phyloP scores from a whole-genome alignment of 2,329 filamentous ascomycete species.

The Sporothrix pallida region DNA sequence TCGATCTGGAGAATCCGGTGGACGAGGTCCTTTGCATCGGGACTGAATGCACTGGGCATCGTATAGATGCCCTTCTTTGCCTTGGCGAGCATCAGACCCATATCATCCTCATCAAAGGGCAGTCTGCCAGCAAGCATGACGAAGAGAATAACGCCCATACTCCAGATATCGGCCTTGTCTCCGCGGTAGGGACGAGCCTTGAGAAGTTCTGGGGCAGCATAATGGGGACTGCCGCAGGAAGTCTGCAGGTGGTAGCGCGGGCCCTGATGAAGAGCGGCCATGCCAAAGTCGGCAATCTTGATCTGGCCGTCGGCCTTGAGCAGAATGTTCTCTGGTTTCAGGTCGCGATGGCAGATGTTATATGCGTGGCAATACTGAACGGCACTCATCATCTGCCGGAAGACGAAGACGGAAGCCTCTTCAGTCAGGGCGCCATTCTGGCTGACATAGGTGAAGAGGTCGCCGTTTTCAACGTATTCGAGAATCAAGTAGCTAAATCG shows the following conservation, averaged over 20 bases:
- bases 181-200: constrained; percentile 78
- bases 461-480: constrained; percentile 80
- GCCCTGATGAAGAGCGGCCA: constrained; percentile 89
- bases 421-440: constrained; percentile 75
- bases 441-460: constrained; percentile 87
- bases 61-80: constrained; percentile 65
- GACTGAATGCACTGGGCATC: constrained; percentile 66
- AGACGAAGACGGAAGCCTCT: constrained; percentile 80
- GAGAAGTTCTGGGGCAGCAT: constrained; percentile 91
- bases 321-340: constrained; percentile 97
- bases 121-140: constrained; percentile 83
- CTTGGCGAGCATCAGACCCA: constrained; percentile 65
- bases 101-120: constrained; percentile 76
- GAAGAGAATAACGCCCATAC: constrained; percentile 86
- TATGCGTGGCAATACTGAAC: constrained; percentile 92
- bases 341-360: constrained; percentile 92
- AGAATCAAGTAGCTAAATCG: constrained; percentile 81
- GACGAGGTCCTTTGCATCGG: constrained; percentile 78
- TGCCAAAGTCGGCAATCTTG: constrained; percentile 97
- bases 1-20: constrained; percentile 77
- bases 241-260: constrained; percentile 79
- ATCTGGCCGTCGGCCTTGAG: constrained; percentile 76
- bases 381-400: constrained; percentile 91
- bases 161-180: constrained; percentile 91
- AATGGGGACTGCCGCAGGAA: constrained; percentile 94